Evolutionary conservation across 2,329 filamentous ascomycete species (phyloP).

Genomic region (Fusarium nygamai): DNA sequence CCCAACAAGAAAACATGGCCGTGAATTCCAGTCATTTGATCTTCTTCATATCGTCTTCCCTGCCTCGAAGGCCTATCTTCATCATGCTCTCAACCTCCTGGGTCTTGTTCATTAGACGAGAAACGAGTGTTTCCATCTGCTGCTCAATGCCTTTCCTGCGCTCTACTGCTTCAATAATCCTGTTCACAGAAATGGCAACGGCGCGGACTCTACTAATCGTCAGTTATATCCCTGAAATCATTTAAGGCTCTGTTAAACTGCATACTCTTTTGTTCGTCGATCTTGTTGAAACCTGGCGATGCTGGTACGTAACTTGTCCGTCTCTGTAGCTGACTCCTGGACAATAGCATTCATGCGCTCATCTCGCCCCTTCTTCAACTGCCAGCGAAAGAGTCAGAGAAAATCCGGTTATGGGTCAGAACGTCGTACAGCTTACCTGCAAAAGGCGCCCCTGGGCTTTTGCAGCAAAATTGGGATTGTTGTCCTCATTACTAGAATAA

Average conservation of each 20-base stretch:
- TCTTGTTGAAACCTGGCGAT: constrained; percentile 37
- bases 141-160: constrained; percentile 42
- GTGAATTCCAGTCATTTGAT: background rate
- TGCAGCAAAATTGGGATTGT: constrained; percentile 38
- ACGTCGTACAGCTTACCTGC: constrained; percentile 24
- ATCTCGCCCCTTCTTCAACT: constrained; percentile 48
- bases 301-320: constrained; percentile 41
- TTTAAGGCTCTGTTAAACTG: background rate
- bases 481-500: constrained; percentile 30
- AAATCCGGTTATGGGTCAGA: no score
- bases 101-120: constrained; percentile 28
- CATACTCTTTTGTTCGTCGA: constrained; percentile 38
- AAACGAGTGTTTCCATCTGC: constrained; percentile 41
- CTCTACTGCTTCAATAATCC: constrained; percentile 37
- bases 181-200: constrained; percentile 24
- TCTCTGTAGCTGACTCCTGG: constrained; percentile 35
- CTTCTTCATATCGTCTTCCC: constrained; percentile 39
- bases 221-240: background rate
- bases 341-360: constrained; percentile 39
- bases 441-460: constrained; percentile 44
- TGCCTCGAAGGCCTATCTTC: constrained; percentile 42
- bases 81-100: constrained; percentile 45
- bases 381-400: background rate
- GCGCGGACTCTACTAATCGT: constrained; percentile 24
- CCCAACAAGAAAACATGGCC: background rate